Evolutionary conservation across 2,329 filamentous ascomycete genomes (phyloP).

Genomic region (Amesomyces nigricolor): DNA sequence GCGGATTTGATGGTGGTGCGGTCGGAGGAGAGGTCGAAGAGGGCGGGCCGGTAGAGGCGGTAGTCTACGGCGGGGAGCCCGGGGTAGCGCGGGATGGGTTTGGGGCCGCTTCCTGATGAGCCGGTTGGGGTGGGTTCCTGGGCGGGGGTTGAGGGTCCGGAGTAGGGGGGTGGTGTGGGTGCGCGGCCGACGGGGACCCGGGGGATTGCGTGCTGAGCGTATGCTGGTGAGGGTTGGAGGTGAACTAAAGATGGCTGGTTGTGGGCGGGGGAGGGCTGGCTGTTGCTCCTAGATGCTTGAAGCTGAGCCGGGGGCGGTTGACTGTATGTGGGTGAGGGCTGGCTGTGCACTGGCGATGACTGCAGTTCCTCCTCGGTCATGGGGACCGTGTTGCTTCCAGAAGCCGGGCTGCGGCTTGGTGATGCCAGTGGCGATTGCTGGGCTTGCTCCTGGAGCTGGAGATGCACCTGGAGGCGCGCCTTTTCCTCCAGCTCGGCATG

Average conservation of each 20-base stretch:
- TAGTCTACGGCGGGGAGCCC: constrained; percentile 47
- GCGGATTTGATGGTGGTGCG: constrained; percentile 42
- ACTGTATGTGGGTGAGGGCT: background rate
- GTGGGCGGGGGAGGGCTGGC: background rate
- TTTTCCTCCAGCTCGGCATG: constrained; percentile 5
- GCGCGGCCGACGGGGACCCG: constrained; percentile 1
- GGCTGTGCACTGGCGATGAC: constrained; percentile 3
- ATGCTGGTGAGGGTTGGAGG: background rate
- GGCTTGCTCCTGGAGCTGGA: background rate
- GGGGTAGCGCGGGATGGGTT: constrained; percentile 36
- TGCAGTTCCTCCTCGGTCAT: constrained; percentile 20
- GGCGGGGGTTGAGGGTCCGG: constrained; percentile 28
- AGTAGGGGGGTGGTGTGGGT: constrained; percentile 33
- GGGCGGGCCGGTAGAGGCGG: constrained; percentile 46
- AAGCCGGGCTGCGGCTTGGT: constrained; percentile 10
- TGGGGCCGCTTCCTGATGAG: constrained; percentile 10
- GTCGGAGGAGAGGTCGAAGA: constrained; percentile 48
- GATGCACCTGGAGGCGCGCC: constrained; percentile 5
- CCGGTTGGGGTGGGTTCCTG: constrained; percentile 11
- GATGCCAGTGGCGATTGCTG: background rate
- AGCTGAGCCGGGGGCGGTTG: background rate
- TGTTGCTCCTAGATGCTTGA: background rate
- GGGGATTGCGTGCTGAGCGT: background rate
- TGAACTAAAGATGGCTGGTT: background rate
- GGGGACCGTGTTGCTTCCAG: constrained; percentile 19